Conservation (phyloP, 169 alveolate species). For the Plasmodium vinckei region DNA sequence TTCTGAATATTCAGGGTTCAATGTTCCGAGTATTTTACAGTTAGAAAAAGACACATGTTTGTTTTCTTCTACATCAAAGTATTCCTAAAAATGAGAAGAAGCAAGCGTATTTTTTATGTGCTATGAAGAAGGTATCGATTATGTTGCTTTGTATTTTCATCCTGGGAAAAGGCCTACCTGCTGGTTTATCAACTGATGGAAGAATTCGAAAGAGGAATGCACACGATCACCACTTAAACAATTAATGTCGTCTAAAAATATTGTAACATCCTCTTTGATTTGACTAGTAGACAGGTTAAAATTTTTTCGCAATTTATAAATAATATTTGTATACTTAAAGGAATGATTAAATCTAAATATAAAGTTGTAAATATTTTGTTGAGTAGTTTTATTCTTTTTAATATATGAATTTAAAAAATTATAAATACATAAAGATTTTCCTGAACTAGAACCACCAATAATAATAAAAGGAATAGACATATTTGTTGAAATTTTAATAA, state of each 20-base stretch:
- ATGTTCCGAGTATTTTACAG: slow-evolving; percentile 18
- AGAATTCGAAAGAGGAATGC: slow-evolving; percentile 5
- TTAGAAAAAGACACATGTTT: slow-evolving; percentile 1
- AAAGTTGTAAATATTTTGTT: slow-evolving; percentile 8
- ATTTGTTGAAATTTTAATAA: slow-evolving; percentile 6
- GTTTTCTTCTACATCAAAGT: slow-evolving; percentile 21
- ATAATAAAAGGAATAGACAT: slow-evolving; percentile 28
- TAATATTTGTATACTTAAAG: slow-evolving; percentile 19
- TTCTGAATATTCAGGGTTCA: slow-evolving; percentile 6
- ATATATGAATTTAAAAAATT: slow-evolving; percentile 18
- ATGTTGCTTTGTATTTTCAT: too few relatives aligned
- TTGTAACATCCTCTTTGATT: slow-evolving; percentile 12
- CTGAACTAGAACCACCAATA: slow-evolving; percentile 31
- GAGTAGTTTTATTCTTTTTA: not conserved
- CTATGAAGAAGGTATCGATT: too few relatives aligned
- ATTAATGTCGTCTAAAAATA: slow-evolving; percentile 31
- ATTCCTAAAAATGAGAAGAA: slow-evolving; percentile 5
- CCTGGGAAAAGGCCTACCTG: not conserved
- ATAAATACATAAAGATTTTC: slow-evolving; percentile 25
- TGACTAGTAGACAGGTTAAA: not conserved
- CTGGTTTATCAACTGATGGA: not conserved
- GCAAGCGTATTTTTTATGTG: too few relatives aligned
- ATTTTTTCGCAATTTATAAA: not conserved
- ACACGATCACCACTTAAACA: not conserved
- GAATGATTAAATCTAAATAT: slow-evolving; percentile 20